These are phyloP conservation scores for Salix caprea DNA, from an alignment of 345 rosid genomes.

Conservation along the genomic window DNA sequence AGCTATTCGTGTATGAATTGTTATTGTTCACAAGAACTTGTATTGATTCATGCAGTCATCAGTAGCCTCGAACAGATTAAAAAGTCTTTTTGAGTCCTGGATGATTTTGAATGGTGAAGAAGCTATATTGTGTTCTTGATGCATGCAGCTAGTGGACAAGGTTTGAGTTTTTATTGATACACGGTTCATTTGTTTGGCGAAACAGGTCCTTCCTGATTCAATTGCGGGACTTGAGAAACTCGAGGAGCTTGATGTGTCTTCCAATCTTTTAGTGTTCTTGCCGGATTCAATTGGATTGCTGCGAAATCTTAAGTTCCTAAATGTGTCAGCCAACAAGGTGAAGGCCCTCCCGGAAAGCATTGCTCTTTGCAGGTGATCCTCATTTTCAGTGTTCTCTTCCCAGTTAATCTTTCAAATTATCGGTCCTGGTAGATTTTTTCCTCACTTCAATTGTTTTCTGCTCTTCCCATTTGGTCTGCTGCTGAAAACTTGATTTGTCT, in stretches of 20 bases:
- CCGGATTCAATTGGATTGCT: slow-evolving; percentile 28
- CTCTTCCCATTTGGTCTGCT: neutral
- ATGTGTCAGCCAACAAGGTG: slow-evolving; percentile 22
- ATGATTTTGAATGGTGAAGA: neutral
- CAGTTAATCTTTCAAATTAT: neutral
- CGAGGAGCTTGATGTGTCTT: slow-evolving; percentile 27
- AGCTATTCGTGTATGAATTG: neutral
- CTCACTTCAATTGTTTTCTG: neutral
- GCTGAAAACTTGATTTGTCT: neutral
- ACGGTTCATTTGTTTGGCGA: neutral
- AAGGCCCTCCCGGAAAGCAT: slow-evolving; percentile 22
- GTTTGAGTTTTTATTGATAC: neutral
- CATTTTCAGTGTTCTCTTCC: neutral
- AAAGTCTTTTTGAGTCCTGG: neutral
- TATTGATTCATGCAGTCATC: neutral
- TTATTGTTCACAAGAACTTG: neutral
- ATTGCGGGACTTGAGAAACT: slow-evolving; percentile 20
- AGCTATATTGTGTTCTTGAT: neutral
- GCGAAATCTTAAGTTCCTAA: slow-evolving; percentile 19
- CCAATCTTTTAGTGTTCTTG: slow-evolving; percentile 15
- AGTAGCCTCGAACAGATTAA: neutral
- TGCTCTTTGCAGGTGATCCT: slow-evolving; percentile 26
- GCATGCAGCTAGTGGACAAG: neutral
- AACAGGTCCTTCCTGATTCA: slow-evolving; percentile 26
- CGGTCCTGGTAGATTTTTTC: neutral